phyloP scores from a whole-genome alignment of 441 rosid species.

The Melastoma candidum region DNA sequence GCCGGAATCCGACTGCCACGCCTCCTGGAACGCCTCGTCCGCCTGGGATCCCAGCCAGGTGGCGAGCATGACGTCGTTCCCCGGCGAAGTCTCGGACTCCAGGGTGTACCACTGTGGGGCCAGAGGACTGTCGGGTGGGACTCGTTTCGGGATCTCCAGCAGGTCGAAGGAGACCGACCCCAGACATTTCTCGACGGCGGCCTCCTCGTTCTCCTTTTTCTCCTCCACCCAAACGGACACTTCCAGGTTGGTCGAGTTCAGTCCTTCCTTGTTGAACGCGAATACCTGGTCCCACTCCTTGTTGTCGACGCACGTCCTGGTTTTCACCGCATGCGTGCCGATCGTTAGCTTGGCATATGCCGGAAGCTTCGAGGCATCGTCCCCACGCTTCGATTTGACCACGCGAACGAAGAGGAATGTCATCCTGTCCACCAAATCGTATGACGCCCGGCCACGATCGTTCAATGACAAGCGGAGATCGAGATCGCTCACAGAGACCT shows the following conservation, averaged over 20 bases:
- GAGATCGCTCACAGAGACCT: slow-evolving; percentile 31
- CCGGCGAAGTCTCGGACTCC: slow-evolving; percentile 41
- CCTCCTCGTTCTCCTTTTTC: slow-evolving; percentile 37
- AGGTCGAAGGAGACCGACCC: slow-evolving; percentile 64
- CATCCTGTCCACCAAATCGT: slow-evolving; percentile 74
- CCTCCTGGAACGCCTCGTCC: slow-evolving; percentile 65
- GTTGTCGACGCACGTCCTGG: slow-evolving; percentile 39
- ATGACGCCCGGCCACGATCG: slow-evolving; percentile 45
- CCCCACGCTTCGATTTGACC: slow-evolving; percentile 49
- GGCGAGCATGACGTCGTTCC: slow-evolving; percentile 61
- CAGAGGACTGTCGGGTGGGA: slow-evolving; percentile 66
- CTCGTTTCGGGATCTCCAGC: slow-evolving; percentile 58
- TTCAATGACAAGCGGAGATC: slow-evolving; percentile 48
- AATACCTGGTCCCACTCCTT: slow-evolving; percentile 78
- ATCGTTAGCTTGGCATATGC: slow-evolving; percentile 59
- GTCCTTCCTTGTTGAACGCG: slow-evolving; percentile 56
- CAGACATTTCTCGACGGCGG: slow-evolving; percentile 28
- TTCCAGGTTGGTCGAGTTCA: slow-evolving; percentile 60
- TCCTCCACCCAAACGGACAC: slow-evolving; percentile 65
- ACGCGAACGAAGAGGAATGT: slow-evolving; percentile 72
- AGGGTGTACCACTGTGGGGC: slow-evolving; percentile 74
- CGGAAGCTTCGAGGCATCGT: slow-evolving; percentile 28
- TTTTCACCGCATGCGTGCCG: slow-evolving; percentile 69
- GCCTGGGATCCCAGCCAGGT: slow-evolving; percentile 67
- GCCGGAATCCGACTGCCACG: slow-evolving; percentile 75